phyloP scores from a whole-genome alignment of 108 stramenopile genomes.

The Cyclotella sp. region DNA sequence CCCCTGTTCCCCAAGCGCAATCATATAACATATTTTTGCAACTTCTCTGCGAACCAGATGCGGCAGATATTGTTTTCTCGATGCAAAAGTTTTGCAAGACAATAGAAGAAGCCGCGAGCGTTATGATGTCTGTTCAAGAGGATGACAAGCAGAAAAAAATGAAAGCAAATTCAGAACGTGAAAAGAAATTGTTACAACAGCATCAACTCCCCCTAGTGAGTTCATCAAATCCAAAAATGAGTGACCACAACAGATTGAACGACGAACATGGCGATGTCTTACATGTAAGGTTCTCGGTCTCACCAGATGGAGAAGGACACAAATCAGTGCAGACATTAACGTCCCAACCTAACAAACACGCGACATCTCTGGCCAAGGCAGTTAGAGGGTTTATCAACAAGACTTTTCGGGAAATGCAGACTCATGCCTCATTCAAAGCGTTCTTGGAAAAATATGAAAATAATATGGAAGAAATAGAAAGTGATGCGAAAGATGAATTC shows the following conservation, averaged over 20 bases:
- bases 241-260: background rate
- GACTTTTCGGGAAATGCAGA: conserved; percentile 40
- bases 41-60: conserved; percentile 38
- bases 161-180: background rate
- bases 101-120: conserved; percentile 45
- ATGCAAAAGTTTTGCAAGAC: conserved; percentile 55
- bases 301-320: background rate
- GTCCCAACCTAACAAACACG: conserved; percentile 20
- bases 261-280: background rate
- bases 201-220: conserved; percentile 4
- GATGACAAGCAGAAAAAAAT: conserved; percentile 19
- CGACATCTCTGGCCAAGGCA: conserved; percentile 35
- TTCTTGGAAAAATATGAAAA: background rate
- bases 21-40: conserved; percentile 35
- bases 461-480: background rate
- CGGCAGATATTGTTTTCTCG: conserved; percentile 49
- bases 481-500: conserved; percentile 21
- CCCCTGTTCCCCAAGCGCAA: conserved; percentile 14
- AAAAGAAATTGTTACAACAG: conserved; percentile 4
- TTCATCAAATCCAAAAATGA: background rate
- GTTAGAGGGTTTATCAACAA: conserved; percentile 42
- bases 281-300: background rate
- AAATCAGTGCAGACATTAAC: background rate
- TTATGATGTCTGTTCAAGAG: conserved; percentile 30
- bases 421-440: conserved; percentile 37